phyloP scores from a whole-genome alignment of 2,329 filamentous ascomycete genomes.

The Trichoderma lentiforme region DNA sequence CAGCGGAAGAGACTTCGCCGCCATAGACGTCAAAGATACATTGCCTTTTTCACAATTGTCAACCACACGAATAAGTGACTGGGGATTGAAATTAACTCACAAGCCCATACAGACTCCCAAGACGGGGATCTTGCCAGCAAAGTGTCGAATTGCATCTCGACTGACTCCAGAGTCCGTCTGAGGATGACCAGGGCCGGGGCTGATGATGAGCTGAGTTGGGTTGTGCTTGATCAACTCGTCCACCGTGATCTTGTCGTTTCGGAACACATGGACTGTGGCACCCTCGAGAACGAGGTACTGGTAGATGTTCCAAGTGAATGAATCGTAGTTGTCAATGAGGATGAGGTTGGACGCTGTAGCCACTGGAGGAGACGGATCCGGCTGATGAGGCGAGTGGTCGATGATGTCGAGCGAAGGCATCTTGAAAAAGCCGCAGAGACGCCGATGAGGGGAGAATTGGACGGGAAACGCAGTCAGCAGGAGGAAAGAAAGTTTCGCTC shows the following conservation, averaged over 20 bases:
- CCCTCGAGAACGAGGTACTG: conserved; percentile 97
- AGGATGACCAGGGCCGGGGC: conserved; percentile 92
- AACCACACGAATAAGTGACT: background rate
- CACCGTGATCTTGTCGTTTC: conserved; percentile 88
- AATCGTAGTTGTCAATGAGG: conserved; percentile 98
- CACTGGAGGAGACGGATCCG: conserved; percentile 68
- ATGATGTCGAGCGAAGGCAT: conserved; percentile 53
- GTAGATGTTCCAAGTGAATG: conserved; percentile 99
- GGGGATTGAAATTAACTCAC: conserved; percentile 48
- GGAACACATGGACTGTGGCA: conserved; percentile 81
- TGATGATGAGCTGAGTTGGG: conserved; percentile 91
- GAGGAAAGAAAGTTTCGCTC: background rate
- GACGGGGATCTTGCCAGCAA: conserved; percentile 90
- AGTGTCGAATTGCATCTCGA: conserved; percentile 85
- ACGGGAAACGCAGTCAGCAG: background rate
- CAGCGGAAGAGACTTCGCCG: conserved; percentile 85
- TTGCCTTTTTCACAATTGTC: conserved; percentile 53
- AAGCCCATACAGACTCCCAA: conserved; percentile 99
- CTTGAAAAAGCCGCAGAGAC: conserved; percentile 23
- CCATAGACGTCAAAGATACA: conserved; percentile 95
- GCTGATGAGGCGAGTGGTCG: conserved; percentile 86
- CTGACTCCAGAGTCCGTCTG: conserved; percentile 88
- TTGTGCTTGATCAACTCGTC: conserved; percentile 79
- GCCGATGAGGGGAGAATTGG: background rate
- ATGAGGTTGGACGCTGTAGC: conserved; percentile 84